A percentile compares a stretch with the other conserved stretches of the same genome.
phyloP scores from a whole-genome alignment of 352 stramenopile species.

The Globisporangium spiculum region DNA sequence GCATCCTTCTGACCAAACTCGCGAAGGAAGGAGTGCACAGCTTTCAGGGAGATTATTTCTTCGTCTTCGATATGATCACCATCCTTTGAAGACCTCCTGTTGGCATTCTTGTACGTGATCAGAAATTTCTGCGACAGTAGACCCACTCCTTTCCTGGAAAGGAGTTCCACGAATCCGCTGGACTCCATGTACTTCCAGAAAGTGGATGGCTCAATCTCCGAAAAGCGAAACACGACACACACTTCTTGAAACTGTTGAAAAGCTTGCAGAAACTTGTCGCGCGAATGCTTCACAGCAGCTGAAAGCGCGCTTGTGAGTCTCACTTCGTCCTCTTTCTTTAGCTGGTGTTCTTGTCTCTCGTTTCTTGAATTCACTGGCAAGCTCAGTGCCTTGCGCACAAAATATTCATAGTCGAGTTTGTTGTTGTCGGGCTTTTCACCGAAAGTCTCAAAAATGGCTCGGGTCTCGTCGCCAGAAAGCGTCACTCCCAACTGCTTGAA shows the following conservation, averaged over 20 bases:
- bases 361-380: constrained; percentile 3
- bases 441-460: constrained; percentile 25
- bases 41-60: constrained; percentile 29
- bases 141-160: constrained; percentile 35
- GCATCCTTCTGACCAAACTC: constrained; percentile 9
- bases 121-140: constrained; percentile 39
- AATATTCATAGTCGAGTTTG: constrained; percentile 26
- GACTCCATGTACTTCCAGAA: constrained; percentile 53
- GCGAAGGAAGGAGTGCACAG: constrained; percentile 27
- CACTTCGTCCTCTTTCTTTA: constrained; percentile 30
- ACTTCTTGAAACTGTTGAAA: constrained; percentile 46
- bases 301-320: constrained; percentile 28
- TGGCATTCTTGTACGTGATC: constrained; percentile 8
- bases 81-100: background rate
- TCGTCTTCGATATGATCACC: background rate
- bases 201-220: constrained; percentile 23
- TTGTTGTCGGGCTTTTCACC: constrained; percentile 18
- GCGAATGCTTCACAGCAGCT: constrained; percentile 30
- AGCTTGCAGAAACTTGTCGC: constrained; percentile 27
- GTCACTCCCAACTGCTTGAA: constrained; percentile 29
- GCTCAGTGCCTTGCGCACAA: constrained; percentile 20
- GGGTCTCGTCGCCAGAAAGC: constrained; percentile 24
- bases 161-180: constrained; percentile 36
- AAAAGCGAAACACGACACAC: constrained; percentile 47
- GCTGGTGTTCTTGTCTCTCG: constrained; percentile 7